These are phyloP conservation scores for Auricularia sp. DNA, from an alignment of 768 basidiomycete genomes.

Conservation along the genomic window DNA sequence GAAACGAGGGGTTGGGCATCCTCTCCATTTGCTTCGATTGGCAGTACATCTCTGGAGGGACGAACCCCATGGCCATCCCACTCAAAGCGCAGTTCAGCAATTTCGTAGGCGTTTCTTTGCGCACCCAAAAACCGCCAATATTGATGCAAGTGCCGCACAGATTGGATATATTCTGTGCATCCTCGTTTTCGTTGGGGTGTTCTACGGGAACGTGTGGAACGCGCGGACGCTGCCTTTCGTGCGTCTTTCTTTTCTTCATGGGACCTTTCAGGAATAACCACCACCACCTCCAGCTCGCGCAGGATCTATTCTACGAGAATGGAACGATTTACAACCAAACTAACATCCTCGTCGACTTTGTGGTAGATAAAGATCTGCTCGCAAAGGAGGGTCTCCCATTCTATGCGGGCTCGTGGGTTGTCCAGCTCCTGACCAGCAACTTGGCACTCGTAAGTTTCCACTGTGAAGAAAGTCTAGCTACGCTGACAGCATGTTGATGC, in stretches of 20 bases:
- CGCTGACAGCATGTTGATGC: neutral
- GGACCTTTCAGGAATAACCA: neutral
- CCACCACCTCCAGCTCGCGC: slow-evolving; percentile 25
- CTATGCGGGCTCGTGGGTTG: slow-evolving; percentile 39
- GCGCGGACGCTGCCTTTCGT: slow-evolving; percentile 49
- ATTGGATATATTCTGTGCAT: slow-evolving; percentile 42
- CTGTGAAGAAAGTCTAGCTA: neutral
- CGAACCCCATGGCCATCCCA: slow-evolving; percentile 44
- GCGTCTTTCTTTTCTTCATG: neutral
- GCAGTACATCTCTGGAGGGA: slow-evolving; percentile 17
- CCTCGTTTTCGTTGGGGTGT: slow-evolving; percentile 21
- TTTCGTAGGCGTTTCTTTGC: slow-evolving; percentile 13
- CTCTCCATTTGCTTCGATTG: slow-evolving; percentile 53
- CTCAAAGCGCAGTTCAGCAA: slow-evolving; percentile 32
- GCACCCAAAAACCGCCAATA: too few relatives aligned
- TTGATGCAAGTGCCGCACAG: too few relatives aligned
- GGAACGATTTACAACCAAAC: slow-evolving; percentile 43
- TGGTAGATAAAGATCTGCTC: slow-evolving; percentile 40
- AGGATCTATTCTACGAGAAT: slow-evolving; percentile 40
- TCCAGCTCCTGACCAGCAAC: slow-evolving; percentile 34
- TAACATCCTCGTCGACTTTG: slow-evolving; percentile 39
- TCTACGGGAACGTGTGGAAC: slow-evolving; percentile 41
- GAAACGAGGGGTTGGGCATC: slow-evolving; percentile 52
- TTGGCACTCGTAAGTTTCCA: slow-evolving; percentile 24
- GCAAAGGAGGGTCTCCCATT: slow-evolving; percentile 30